phyloP scores from a whole-genome alignment of 1,284 basidiomycete species.

The Gymnopus androsaceus region DNA sequence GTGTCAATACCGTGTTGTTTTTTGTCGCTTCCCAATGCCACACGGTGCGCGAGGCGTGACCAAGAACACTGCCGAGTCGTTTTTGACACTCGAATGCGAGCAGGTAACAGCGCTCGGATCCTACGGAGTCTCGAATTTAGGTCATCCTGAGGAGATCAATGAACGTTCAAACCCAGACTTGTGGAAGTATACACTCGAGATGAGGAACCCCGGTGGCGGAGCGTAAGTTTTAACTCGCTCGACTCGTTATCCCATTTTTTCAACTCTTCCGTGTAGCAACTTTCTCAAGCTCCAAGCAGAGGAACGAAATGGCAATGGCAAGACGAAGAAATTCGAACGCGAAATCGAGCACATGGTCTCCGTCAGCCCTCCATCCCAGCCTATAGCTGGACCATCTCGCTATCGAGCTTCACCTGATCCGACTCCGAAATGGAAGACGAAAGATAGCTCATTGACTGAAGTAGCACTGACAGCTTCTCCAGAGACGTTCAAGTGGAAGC shows the following conservation, averaged over 20 bases:
- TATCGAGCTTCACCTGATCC: too few species aligned
- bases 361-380: not conserved
- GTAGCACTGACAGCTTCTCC: too few species aligned
- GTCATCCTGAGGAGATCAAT: too few species aligned
- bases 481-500: too few species aligned
- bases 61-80: slow-evolving; percentile 35
- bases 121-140: slow-evolving; percentile 40
- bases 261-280: slow-evolving; percentile 19
- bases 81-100: slow-evolving; percentile 51
- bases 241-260: not conserved
- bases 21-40: slow-evolving; percentile 46
- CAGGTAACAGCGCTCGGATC: slow-evolving; percentile 41
- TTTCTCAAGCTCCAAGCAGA: slow-evolving; percentile 30
- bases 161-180: slow-evolving; percentile 35
- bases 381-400: too few species aligned
- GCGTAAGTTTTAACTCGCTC: too few species aligned
- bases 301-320: slow-evolving; percentile 21
- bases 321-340: not conserved
- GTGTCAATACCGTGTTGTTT: slow-evolving; percentile 47
- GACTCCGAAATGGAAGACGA: too few species aligned
- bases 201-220: slow-evolving; percentile 49
- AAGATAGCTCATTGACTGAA: too few species aligned
- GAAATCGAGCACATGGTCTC: not conserved
- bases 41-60: slow-evolving; percentile 10
- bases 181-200: not conserved